Percentiles rank a stretch among this genome's conserved stretches.
phyloP scores from a whole-genome alignment of 1,284 basidiomycete species.

The Cutaneotrichosporon dermatis region DNA sequence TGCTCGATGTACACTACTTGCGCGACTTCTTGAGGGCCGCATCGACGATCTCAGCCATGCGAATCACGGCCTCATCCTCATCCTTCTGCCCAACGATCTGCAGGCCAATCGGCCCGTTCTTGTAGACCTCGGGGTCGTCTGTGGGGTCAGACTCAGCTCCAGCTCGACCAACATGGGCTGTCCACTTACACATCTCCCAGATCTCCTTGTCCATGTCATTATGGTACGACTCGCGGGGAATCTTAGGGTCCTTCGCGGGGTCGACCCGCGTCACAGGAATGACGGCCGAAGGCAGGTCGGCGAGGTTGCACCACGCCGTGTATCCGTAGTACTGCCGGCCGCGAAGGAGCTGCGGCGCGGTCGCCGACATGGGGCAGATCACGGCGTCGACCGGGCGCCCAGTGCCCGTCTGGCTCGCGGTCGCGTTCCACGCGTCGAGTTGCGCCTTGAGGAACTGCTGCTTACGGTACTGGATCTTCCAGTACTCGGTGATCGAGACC shows the following conservation, averaged over 20 bases:
- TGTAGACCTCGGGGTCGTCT: background rate
- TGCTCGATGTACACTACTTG: background rate
- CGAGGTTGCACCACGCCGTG: slow-evolving; percentile 20
- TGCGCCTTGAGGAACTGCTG: slow-evolving; percentile 10
- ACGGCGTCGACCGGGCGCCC: slow-evolving; percentile 18
- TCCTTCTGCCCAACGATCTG: background rate
- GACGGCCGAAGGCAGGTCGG: slow-evolving; percentile 59
- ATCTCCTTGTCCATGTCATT: background rate
- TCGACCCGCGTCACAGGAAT: slow-evolving; percentile 53
- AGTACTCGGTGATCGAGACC: slow-evolving; percentile 9
- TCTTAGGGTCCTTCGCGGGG: background rate
- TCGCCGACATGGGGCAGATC: slow-evolving; percentile 7
- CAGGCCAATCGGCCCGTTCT: background rate
- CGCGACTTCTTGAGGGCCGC: background rate
- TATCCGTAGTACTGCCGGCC: slow-evolving; percentile 8
- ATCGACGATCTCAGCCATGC: background rate
- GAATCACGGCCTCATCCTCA: background rate
- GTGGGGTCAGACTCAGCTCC: background rate
- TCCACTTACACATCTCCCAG: slow-evolving; percentile 1
- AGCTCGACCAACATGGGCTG: too few species aligned
- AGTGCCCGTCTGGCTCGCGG: slow-evolving; percentile 2
- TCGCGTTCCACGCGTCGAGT: slow-evolving; percentile 8
- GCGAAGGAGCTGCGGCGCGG: slow-evolving; percentile 5
- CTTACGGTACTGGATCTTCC: slow-evolving; percentile 14
- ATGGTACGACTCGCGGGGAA: background rate